phyloP scores from a whole-genome alignment of 805 yeast genomes.

The Sungouiella blattae region DNA sequence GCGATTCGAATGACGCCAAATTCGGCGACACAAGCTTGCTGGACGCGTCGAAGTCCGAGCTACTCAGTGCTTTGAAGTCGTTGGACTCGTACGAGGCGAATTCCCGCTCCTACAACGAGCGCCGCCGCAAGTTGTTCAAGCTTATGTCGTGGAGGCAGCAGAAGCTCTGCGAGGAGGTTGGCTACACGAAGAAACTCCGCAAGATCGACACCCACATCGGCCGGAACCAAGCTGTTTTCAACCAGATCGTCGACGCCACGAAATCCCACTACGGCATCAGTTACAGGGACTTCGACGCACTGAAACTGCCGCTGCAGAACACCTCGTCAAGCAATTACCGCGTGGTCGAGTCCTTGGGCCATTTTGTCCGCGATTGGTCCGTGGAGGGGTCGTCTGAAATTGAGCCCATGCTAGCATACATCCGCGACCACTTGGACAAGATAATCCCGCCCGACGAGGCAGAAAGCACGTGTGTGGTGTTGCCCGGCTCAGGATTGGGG shows the following conservation, averaged over 20 bases:
- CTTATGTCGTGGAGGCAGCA: slow-evolving; percentile 57
- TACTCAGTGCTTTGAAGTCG: slow-evolving; percentile 44
- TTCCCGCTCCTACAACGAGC: slow-evolving; percentile 42
- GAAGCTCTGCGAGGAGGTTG: slow-evolving; percentile 46
- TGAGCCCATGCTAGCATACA: slow-evolving; percentile 50
- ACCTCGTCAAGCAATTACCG: slow-evolving; percentile 28
- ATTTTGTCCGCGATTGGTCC: slow-evolving; percentile 78
- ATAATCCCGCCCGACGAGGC: slow-evolving; percentile 25
- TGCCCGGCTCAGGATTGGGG: slow-evolving; percentile 91
- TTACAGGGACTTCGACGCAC: slow-evolving; percentile 26
- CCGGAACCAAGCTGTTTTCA: slow-evolving; percentile 47
- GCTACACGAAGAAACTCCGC: slow-evolving; percentile 52
- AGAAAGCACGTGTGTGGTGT: slow-evolving; percentile 49
- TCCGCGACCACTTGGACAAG: slow-evolving; percentile 39
- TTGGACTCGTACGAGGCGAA: slow-evolving; percentile 41
- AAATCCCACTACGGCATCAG: slow-evolving; percentile 45
- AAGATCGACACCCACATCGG: slow-evolving; percentile 45
- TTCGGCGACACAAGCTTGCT: slow-evolving; percentile 19
- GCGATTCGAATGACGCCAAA: not conserved
- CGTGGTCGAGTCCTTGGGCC: slow-evolving; percentile 70
- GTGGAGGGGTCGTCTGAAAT: slow-evolving; percentile 46
- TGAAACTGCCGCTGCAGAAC: slow-evolving; percentile 5
- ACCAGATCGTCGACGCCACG: slow-evolving; percentile 41
- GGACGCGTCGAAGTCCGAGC: slow-evolving; percentile 23
- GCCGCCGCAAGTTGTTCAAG: slow-evolving; percentile 41